Conservation (phyloP, 208 protist genomes). For the Borovskyia barvae region DNA sequence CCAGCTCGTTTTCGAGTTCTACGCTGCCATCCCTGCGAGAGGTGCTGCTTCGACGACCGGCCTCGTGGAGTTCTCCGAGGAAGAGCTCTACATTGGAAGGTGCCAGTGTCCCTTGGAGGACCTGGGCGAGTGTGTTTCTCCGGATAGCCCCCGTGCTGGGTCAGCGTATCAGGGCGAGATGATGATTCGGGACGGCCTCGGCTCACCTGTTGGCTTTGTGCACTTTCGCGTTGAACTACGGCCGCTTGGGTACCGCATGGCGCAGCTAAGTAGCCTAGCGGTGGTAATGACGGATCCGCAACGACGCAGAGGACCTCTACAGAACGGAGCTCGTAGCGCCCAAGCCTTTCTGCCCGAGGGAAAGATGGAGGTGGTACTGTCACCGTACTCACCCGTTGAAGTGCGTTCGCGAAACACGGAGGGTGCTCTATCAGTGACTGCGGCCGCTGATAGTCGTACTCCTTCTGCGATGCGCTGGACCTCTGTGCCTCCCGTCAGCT, state of each 20-base stretch:
- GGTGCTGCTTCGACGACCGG: too few species aligned
- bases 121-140: too few species aligned
- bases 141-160: background rate
- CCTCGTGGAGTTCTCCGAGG: too few species aligned
- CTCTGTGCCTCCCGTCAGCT: background rate
- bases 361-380: background rate
- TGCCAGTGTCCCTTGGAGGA: background rate
- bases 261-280: background rate
- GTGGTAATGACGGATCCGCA: background rate
- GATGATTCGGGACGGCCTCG: conserved; percentile 4
- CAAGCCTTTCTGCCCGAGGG: background rate
- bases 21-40: background rate
- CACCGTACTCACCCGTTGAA: background rate
- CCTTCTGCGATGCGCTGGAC: conserved; percentile 8
- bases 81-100: conserved; percentile 2
- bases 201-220: background rate
- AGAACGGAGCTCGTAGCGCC: background rate
- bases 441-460: conserved; percentile 7
- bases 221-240: conserved; percentile 1
- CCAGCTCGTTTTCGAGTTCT: conserved; percentile 10
- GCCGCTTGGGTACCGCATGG: conserved; percentile 6
- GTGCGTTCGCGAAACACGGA: too few species aligned
- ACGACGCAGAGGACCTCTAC: background rate
- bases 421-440: too few species aligned
- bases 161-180: background rate